Base-by-base conservation (phyloP, 2,329 filamentous ascomycete species). In the Xylaria sp. region DNA sequence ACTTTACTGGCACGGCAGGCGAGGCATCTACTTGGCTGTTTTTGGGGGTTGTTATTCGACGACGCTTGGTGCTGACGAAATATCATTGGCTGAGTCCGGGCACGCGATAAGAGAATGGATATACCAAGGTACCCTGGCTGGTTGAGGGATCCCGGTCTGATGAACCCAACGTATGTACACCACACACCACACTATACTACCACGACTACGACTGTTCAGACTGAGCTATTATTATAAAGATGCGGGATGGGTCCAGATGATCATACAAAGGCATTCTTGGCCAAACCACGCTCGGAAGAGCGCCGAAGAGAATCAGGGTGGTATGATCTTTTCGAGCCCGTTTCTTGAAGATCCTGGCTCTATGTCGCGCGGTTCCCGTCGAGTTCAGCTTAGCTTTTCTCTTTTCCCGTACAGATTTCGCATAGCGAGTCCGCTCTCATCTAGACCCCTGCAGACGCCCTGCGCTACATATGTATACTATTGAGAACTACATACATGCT, bases 71-170 rank as follows among this genome's bases (percentile, higher is more conserved):
- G 52, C 28, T 10, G 52, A 18, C 46, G 25, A 31, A 18, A n/a
- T 15, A 33, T 52, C 48, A 73, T 73, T 73, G 71, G 71, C 62
- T 54, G 23, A 46, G 41, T 6, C 25, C n/a, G 20, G 48, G 63
- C 64, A 52, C 67, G 69, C 71, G 71, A 73, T 73, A 73, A 73
- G 71, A 52, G 46, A 67, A 62, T 55, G 63, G 56, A 65, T 39
- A 69, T 23, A 13, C 46, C 46, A 49, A 55, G 5, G 12, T 33
- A 62, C 57, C 64, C 62, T 49, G 20, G 62, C 33, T 39, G 62
- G 56, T 33, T 7, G 56, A 48, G 31, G 58, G 58, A 12, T 39
- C 36, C 36, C 31, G 39, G 48, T 55, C 55, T 48, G 54, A 59
- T 58, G 28, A 13, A 55, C 12, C 41, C 31, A 25, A 43, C 15